Conservation (phyloP, 2,329 filamentous ascomycete species). For the Sclerotiophoma versabilis region DNA sequence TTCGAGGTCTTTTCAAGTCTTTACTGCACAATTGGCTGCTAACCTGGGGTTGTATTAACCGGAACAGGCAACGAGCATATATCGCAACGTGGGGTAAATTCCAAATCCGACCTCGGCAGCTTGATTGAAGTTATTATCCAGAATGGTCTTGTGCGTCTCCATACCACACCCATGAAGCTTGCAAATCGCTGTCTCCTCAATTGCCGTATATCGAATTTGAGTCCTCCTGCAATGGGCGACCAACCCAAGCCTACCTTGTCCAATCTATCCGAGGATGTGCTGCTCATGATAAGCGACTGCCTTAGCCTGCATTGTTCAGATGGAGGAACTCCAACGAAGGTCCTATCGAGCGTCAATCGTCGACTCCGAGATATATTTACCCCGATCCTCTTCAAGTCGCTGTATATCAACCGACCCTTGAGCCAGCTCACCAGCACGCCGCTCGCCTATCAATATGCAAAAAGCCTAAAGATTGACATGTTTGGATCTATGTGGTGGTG, state of each 20-base stretch:
- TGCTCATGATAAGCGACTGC: conserved; percentile 23
- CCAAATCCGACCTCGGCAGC: conserved; percentile 7
- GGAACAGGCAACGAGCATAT: conserved; percentile 9
- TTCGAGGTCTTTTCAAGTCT: not conserved
- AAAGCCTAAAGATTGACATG: conserved; percentile 25
- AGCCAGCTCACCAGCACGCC: conserved; percentile 15
- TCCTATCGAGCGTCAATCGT: conserved; percentile 17
- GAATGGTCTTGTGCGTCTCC: not conserved
- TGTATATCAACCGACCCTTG: conserved; percentile 24
- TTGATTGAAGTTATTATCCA: conserved; percentile 9
- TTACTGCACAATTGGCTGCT: not conserved
- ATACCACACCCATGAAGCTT: not conserved
- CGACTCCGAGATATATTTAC: conserved; percentile 17
- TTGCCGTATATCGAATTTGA: not conserved
- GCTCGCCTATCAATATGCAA: conserved; percentile 9
- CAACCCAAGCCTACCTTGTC: conserved; percentile 16
- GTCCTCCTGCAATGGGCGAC: not conserved
- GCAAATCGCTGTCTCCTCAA: not conserved
- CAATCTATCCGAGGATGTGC: conserved; percentile 26
- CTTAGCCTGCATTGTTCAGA: conserved; percentile 2
- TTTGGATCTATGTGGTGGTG: conserved; percentile 29
- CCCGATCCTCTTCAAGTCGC: conserved; percentile 20
- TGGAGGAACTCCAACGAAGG: conserved; percentile 14
- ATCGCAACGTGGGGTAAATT: conserved; percentile 18
- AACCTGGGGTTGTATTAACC: not conserved